A percentile compares a stretch with the other conserved stretches of the same genome.
Conservation (phyloP, 2,329 filamentous ascomycete genomes). For the Fusarium nurragi region DNA sequence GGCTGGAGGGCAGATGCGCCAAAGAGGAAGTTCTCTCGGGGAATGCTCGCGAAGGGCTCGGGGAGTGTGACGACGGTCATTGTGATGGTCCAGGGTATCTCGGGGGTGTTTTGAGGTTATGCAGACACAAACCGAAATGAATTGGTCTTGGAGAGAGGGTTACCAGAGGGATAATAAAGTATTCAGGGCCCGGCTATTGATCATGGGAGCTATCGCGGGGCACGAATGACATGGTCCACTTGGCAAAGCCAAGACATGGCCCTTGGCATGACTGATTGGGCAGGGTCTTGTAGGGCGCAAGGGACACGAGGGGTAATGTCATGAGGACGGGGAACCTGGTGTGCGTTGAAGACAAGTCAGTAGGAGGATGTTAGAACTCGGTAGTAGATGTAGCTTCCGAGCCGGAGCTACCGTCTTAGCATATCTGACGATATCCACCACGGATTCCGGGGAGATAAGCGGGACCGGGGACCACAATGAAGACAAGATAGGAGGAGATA, state of each 20-base stretch:
- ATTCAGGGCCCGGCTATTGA: constrained; percentile 18
- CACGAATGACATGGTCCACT: constrained; percentile 28
- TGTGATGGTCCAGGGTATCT: constrained; percentile 15
- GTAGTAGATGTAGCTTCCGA: constrained; percentile 34
- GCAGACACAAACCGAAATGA: background rate
- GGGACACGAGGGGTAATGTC: constrained; percentile 37
- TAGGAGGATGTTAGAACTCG: constrained; percentile 2
- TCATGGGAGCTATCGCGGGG: constrained; percentile 33
- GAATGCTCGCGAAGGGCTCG: constrained; percentile 70
- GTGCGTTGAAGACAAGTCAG: constrained; percentile 22
- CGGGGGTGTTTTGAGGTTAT: background rate
- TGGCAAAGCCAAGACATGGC: constrained; percentile 5
- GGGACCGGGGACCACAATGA: background rate
- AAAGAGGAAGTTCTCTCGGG: constrained; percentile 69
- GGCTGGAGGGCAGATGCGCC: constrained; percentile 74
- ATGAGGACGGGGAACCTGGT: constrained; percentile 6
- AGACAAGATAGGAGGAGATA: background rate
- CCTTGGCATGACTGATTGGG: constrained; percentile 16
- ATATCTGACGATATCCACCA: constrained; percentile 19
- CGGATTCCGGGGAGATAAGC: constrained; percentile 15
- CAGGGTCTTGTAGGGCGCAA: constrained; percentile 30
- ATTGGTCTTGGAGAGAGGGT: background rate
- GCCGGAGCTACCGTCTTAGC: background rate
- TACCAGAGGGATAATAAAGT: background rate
- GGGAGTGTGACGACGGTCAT: constrained; percentile 59